Evolutionary conservation across 2,329 filamentous ascomycete species (phyloP).

Genomic region (Emmonsiellopsis sp.): DNA sequence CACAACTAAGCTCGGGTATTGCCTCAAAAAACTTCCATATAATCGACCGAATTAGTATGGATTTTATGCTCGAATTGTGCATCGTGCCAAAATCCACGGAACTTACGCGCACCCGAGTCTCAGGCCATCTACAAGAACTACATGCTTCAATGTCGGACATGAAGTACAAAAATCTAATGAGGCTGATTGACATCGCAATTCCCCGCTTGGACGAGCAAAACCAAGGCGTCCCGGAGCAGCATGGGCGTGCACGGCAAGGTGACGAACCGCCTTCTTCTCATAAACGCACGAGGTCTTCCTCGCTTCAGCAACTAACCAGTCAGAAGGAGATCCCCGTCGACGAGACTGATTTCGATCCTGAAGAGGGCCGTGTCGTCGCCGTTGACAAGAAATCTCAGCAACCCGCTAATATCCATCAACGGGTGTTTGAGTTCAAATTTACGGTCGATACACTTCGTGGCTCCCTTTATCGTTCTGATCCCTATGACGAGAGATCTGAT

Average conservation of each 20-base stretch:
- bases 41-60: slow-evolving; percentile 93
- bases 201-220: slow-evolving; percentile 61
- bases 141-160: slow-evolving; percentile 87
- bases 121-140: slow-evolving; percentile 82
- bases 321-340: slow-evolving; percentile 70
- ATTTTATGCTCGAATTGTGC: slow-evolving; percentile 91
- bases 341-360: slow-evolving; percentile 51
- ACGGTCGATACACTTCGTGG: slow-evolving; percentile 90
- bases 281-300: slow-evolving; percentile 53
- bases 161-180: slow-evolving; percentile 97
- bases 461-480: slow-evolving; percentile 80
- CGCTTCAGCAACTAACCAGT: slow-evolving; percentile 59
- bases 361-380: slow-evolving; percentile 37
- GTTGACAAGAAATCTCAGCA: slow-evolving; percentile 29
- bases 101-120: slow-evolving; percentile 82
- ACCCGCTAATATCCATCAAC: slow-evolving; percentile 68
- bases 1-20: slow-evolving; percentile 62
- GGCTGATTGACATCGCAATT: slow-evolving; percentile 86
- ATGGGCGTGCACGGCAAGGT: slow-evolving; percentile 24
- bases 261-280: slow-evolving; percentile 28
- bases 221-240: slow-evolving; percentile 24
- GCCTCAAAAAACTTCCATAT: slow-evolving; percentile 70
- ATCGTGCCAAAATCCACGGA: slow-evolving; percentile 96
- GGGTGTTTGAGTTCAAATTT: slow-evolving; percentile 94
- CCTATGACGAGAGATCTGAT: slow-evolving; percentile 66